Conservation (phyloP, 352 stramenopile genomes). For the Elongisporangium prolatum region DNA sequence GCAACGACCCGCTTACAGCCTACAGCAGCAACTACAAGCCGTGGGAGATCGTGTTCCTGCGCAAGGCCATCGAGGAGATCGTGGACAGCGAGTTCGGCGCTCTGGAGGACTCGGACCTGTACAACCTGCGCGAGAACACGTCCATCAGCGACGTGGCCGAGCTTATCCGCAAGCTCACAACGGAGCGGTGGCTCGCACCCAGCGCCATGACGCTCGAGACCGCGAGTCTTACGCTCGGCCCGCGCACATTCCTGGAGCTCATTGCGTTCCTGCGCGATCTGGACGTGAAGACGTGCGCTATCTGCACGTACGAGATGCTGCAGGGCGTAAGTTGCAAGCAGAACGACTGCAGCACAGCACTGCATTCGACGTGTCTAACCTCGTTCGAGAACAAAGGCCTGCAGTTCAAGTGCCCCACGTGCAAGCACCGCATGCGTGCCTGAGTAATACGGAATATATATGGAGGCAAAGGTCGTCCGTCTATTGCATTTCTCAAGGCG, state of each 20-base stretch:
- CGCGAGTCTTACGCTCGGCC: slow-evolving; percentile 50
- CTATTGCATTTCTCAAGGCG: slow-evolving; percentile 4
- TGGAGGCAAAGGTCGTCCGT: slow-evolving; percentile 2
- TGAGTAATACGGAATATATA: slow-evolving; percentile 12
- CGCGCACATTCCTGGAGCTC: slow-evolving; percentile 67
- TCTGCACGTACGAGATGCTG: slow-evolving; percentile 74
- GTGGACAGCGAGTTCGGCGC: slow-evolving; percentile 69
- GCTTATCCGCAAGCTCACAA: slow-evolving; percentile 54
- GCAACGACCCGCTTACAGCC: slow-evolving; percentile 66
- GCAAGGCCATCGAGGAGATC: slow-evolving; percentile 78
- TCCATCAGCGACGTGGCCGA: slow-evolving; percentile 61
- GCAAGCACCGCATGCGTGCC: slow-evolving; percentile 33
- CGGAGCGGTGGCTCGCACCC: slow-evolving; percentile 65
- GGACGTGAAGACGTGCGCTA: slow-evolving; percentile 71
- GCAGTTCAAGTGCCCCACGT: slow-evolving; percentile 53
- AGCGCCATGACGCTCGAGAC: slow-evolving; percentile 33
- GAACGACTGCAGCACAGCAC: slow-evolving; percentile 30
- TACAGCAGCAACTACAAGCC: slow-evolving; percentile 74
- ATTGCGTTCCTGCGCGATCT: slow-evolving; percentile 69
- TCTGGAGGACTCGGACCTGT: slow-evolving; percentile 57
- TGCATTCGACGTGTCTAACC: slow-evolving; percentile 55
- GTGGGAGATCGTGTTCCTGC: slow-evolving; percentile 84
- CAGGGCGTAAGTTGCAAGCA: slow-evolving; percentile 43
- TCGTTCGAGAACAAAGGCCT: slow-evolving; percentile 58
- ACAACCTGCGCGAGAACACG: slow-evolving; percentile 69